Evolutionary conservation across 345 rosid genomes (phyloP).

Genomic region (Carallia brachiata): DNA sequence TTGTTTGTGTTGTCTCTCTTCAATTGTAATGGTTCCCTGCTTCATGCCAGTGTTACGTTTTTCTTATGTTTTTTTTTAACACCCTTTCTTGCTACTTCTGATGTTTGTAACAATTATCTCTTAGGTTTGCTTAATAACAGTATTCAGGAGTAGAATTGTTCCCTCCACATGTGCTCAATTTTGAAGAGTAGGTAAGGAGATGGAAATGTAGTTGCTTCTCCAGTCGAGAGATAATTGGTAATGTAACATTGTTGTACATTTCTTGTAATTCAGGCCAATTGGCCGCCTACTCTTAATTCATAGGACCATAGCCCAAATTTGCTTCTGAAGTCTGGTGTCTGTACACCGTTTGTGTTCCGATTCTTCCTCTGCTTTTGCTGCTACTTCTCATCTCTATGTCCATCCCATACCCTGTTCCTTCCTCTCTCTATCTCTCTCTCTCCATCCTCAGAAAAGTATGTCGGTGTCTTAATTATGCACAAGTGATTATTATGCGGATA

Average conservation of each 20-base stretch:
- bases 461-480: too few species aligned
- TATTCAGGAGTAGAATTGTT: constrained; percentile 13
- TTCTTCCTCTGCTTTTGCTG: background rate
- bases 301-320: background rate
- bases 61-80: background rate
- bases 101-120: constrained; percentile 12
- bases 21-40: constrained; percentile 20
- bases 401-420: background rate
- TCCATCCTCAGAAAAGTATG: background rate
- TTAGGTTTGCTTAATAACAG: constrained; percentile 15
- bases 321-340: background rate
- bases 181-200: constrained; percentile 22
- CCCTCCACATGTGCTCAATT: constrained; percentile 23
- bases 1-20: constrained; percentile 7
- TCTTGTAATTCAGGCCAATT: constrained; percentile 25
- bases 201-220: constrained; percentile 3
- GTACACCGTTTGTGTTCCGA: background rate
- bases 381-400: background rate
- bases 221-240: constrained; percentile 5
- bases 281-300: constrained; percentile 11
- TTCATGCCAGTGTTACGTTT: constrained; percentile 23
- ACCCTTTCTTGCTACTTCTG: background rate
- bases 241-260: constrained; percentile 26
- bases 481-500: too few species aligned
- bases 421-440: background rate